Base-by-base conservation (phyloP, 192 early-diverging fungal species). In the Allomyces javanicus region DNA sequence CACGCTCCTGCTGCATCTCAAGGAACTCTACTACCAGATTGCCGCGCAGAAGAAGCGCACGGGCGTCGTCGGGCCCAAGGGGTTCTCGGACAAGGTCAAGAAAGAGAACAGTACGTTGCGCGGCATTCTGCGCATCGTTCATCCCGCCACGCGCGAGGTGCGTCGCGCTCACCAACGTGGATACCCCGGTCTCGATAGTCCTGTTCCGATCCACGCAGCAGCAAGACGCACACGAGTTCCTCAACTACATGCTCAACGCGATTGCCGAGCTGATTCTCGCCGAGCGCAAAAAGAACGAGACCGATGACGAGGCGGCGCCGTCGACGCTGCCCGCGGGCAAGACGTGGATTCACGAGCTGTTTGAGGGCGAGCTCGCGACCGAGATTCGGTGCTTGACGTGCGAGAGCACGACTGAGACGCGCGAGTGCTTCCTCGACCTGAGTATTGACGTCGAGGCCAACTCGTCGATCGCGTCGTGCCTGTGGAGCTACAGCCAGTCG, bases 201-300 rank as follows among this genome's bases (percentile, higher is more conserved):
- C 72, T 94, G 22, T 99, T 97, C 70, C 83, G 90, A 62, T 86
- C 87, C 68, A 93, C 88, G 25, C 87, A 86, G 79, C 96, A 99
- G 72, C 96, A 99, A 73, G 96, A 99, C 73, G 95, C 94, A 0
- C 96, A 99, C 72, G 96, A 99, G 76, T 93, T 97, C 71, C 77
- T 99, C 44, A 97, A 96, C 79, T 97, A 87, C 72, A 67, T 92
- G 17, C 76, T 99, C 22, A 96, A 97, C 72, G 85, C 86, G 19
- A 89, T 99, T 65, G 86, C 85, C 14, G 96, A 99, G 68, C 88
- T 89, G 17, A 14, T 58, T n/a, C 27, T n/a, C 17, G 50, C 50
- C 50, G 50, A 21, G 50, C 33, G 33, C 33, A 40, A 40, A 22
- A 74, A 74, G 62, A 75, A 73, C 44, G 74, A 40, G 33, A 40